Conservation (phyloP, 768 basidiomycete genomes). For the Tulasnella sp. region DNA sequence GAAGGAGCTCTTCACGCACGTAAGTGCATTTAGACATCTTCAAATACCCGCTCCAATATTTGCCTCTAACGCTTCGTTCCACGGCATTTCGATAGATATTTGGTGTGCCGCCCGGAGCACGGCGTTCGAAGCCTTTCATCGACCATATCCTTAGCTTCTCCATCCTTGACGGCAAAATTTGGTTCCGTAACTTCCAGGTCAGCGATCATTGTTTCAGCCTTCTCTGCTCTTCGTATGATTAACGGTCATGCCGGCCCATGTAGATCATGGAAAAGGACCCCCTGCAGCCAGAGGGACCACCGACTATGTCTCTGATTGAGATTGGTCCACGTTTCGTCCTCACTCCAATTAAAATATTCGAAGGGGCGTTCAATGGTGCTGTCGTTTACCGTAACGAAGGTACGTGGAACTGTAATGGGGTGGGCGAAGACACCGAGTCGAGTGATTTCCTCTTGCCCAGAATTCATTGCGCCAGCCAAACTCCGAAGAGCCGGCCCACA, state of each 20-base stretch:
- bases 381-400: conserved; percentile 96
- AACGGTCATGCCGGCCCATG: neutral
- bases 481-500: conserved; percentile 70
- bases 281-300: conserved; percentile 79
- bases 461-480: conserved; percentile 89
- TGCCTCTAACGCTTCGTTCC: neutral
- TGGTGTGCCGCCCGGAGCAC: conserved; percentile 87
- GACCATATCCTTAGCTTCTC: conserved; percentile 98
- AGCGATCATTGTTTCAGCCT: conserved; percentile 37
- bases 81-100: conserved; percentile 71
- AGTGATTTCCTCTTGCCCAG: conserved; percentile 49
- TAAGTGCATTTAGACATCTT: conserved; percentile 43
- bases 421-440: conserved; percentile 22
- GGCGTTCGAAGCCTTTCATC: conserved; percentile 94
- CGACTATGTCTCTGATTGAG: conserved; percentile 87
- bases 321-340: conserved; percentile 98
- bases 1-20: conserved; percentile 94
- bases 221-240: neutral
- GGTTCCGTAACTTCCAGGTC: conserved; percentile 99
- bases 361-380: conserved; percentile 93
- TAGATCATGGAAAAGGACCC: conserved; percentile 96
- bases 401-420: conserved; percentile 45
- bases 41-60: conserved; percentile 22
- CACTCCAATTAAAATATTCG: conserved; percentile 96
- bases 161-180: conserved; percentile 91